Evolutionary conservation across 1,139 yeast genomes (phyloP).

Genomic region (Geotrichum fermentans): DNA sequence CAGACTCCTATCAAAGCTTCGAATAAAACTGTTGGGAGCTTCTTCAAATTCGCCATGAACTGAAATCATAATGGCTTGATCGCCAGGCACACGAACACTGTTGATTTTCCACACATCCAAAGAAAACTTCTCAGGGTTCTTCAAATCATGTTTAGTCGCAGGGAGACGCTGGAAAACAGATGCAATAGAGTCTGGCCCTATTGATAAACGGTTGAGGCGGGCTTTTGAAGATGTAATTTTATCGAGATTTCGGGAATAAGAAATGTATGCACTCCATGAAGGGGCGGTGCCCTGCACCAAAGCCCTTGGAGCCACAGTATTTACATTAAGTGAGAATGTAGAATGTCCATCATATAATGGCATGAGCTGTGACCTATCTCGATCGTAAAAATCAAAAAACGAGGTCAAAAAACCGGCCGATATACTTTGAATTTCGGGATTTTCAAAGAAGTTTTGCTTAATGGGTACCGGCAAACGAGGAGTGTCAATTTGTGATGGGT

Average conservation of each 20-base stretch:
- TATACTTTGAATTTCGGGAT: conserved; percentile 61
- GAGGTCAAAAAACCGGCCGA: conserved; percentile 73
- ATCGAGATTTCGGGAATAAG: conserved; percentile 70
- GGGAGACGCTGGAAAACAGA: conserved; percentile 66
- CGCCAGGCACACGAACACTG: conserved; percentile 46
- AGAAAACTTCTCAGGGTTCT: conserved; percentile 61
- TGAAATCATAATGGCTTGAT: conserved; percentile 69
- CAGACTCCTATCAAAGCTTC: conserved; percentile 85
- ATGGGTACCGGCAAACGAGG: conserved; percentile 44
- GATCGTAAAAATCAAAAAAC: conserved; percentile 76
- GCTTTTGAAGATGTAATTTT: conserved; percentile 57
- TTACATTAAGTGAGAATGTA: conserved; percentile 69
- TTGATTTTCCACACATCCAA: conserved; percentile 65
- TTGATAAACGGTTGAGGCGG: conserved; percentile 56
- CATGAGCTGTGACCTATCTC: conserved; percentile 63
- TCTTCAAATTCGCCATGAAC: conserved; percentile 86
- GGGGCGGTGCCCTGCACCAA: conserved; percentile 22
- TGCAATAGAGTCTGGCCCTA: conserved; percentile 65
- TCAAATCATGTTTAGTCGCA: conserved; percentile 64
- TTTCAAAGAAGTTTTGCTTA: conserved; percentile 71
- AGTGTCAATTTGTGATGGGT: conserved; percentile 58
- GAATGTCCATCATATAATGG: conserved; percentile 77
- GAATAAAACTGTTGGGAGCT: conserved; percentile 44
- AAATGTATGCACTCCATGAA: conserved; percentile 36
- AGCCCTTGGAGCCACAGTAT: conserved; percentile 41